These are phyloP conservation scores for Hypsizygus ulmarius DNA, from an alignment of 1,284 basidiomycete species.

Conservation along the genomic window DNA sequence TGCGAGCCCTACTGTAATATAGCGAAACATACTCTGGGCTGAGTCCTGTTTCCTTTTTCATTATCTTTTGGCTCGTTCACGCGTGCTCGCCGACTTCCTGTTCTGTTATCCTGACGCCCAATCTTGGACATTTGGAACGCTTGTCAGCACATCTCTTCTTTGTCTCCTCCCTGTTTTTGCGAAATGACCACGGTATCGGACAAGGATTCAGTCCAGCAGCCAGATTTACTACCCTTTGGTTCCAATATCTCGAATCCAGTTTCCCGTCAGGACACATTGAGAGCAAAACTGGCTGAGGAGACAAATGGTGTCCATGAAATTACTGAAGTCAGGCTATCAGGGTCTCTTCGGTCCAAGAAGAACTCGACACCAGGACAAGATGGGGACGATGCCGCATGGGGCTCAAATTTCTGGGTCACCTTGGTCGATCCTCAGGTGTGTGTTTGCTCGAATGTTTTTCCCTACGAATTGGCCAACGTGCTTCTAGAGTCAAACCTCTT, in stretches of 20 bases:
- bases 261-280: not conserved
- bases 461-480: not conserved
- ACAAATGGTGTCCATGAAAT: not conserved
- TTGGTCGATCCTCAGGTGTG: slow-evolving; percentile 76
- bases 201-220: too few species aligned
- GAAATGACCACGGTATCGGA: too few species aligned
- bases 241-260: slow-evolving; percentile 6
- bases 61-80: too few species aligned
- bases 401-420: slow-evolving; percentile 86
- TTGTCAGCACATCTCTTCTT: too few species aligned
- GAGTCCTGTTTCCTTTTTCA: too few species aligned
- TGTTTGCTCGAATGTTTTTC: slow-evolving; percentile 17
- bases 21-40: too few species aligned
- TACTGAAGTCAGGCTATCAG: slow-evolving; percentile 16
- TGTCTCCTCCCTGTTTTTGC: too few species aligned
- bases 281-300: not conserved
- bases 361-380: slow-evolving; percentile 28
- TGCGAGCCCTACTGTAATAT: too few species aligned
- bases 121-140: too few species aligned
- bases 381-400: slow-evolving; percentile 57
- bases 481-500: slow-evolving; percentile 70
- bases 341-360: slow-evolving; percentile 24
- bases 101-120: too few species aligned
- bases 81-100: too few species aligned
- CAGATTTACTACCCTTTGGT: too few species aligned